Evolutionary conservation across 352 stramenopile species (phyloP), one percentile per base, ranked within the genome.

Genomic region (Pythium brassicae): DNA sequence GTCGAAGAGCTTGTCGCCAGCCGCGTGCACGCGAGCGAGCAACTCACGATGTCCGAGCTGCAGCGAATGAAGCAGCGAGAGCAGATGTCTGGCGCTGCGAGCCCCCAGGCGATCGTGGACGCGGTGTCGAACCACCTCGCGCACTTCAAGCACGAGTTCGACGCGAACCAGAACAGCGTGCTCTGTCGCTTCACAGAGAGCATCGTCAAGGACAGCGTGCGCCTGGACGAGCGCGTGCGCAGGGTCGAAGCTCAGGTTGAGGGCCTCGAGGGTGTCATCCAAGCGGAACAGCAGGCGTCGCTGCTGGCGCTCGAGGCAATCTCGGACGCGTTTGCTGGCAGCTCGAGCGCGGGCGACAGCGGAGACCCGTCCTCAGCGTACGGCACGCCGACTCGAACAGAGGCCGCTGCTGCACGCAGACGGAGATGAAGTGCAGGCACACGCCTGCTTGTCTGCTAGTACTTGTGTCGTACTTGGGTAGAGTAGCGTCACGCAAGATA

Each of bases 221-320:
- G 69, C n/a, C 48, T 89, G 19, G 74, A 83, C 48, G 63, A 83
- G 20, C 76, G 79, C 25, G 72, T 89, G 53, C 40, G 59, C n/a
- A 61, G 73, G 17, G 57, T 87, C 9, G 79, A 89, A 50, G 22
- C 52, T 37, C 76, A 89, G 57, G 64, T 89, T n/a, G 65, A 39
- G 0, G 68, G 59, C 15, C 59, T 89, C 2, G 79, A 87, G 32
- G 55, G 59, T 0, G 71, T 89, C 27, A 80, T 89, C 46, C 74
- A 89, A 51, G 72, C 74, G 4, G 79, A 89, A 56, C 79, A 89
- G 50, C 76, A 89, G 64, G 74, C 79, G 4, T 87, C 76, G 20
- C 63, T 89, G 23, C 57, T 86, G 25, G 79, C 79, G 12, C 63
- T 89, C 20, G 76, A 89, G 32, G 79, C 79, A 5, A 87, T 89